Evolutionary conservation across 306 rosid genomes (phyloP).

Genomic region (Corylus americana): DNA sequence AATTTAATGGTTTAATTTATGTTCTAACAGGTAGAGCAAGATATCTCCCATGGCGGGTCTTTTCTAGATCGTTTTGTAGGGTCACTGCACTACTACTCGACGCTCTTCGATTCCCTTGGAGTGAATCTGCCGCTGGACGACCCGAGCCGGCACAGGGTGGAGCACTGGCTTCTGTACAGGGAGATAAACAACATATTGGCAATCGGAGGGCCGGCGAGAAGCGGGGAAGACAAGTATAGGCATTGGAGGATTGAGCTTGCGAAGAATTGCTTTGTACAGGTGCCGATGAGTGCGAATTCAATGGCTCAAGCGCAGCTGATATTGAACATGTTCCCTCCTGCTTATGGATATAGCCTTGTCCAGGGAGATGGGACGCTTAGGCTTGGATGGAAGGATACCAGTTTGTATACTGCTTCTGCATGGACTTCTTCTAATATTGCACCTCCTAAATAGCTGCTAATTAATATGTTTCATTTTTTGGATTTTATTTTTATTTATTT

Average conservation of each 20-base stretch:
- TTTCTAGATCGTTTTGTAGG: constrained; percentile 87
- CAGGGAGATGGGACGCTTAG: constrained; percentile 76
- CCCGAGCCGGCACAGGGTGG: constrained; percentile 56
- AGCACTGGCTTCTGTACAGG: constrained; percentile 45
- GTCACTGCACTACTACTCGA: constrained; percentile 78
- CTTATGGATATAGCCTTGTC: constrained; percentile 65
- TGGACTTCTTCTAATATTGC: constrained; percentile 54
- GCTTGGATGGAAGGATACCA: constrained; percentile 84
- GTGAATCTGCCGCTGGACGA: constrained; percentile 55
- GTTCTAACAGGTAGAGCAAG: constrained; percentile 49
- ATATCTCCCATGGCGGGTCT: constrained; percentile 59
- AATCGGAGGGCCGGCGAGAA: constrained; percentile 77
- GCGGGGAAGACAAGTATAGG: constrained; percentile 75
- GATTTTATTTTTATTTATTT: background rate
- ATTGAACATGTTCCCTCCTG: constrained; percentile 63
- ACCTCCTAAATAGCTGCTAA: constrained; percentile 27
- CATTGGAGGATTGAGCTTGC: constrained; percentile 75
- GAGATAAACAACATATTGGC: constrained; percentile 84
- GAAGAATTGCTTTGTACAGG: constrained; percentile 47
- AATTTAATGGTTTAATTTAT: no score
- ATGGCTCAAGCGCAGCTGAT: constrained; percentile 91
- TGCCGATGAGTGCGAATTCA: constrained; percentile 73
- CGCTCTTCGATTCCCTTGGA: constrained; percentile 83
- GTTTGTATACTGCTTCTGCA: constrained; percentile 85
- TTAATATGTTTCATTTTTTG: background rate